Evolutionary conservation across 2,329 filamentous ascomycete genomes (phyloP).

Genomic region (Clarireedia hainanense): DNA sequence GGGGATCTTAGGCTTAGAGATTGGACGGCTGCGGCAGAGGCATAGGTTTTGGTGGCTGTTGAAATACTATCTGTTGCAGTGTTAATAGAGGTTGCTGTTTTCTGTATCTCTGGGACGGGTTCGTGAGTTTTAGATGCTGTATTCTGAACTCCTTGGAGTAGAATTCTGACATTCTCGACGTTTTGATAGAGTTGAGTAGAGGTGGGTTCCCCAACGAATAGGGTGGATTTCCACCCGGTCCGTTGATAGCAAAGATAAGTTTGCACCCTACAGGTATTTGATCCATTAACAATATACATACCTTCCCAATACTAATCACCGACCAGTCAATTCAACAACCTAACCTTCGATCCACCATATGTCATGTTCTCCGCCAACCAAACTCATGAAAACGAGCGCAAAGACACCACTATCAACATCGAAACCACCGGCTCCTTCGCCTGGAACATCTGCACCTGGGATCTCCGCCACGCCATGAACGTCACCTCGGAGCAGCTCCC

Average conservation of each 20-base stretch:
- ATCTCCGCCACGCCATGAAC: conserved; percentile 48
- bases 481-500: conserved; percentile 42
- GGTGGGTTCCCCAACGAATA: conserved; percentile 46
- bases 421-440: conserved; percentile 48
- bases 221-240: conserved; percentile 54
- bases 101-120: too few relatives aligned
- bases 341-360: conserved; percentile 55
- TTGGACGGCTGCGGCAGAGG: too few relatives aligned
- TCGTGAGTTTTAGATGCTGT: too few relatives aligned
- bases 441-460: conserved; percentile 53
- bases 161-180: too few relatives aligned
- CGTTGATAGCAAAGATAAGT: conserved; percentile 40
- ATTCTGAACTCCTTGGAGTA: too few relatives aligned
- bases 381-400: conserved; percentile 37
- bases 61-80: too few relatives aligned
- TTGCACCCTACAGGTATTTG: conserved; percentile 42
- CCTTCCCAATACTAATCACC: background rate
- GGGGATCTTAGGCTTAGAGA: too few relatives aligned
- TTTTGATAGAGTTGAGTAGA: too few relatives aligned
- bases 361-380: conserved; percentile 56
- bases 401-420: conserved; percentile 50
- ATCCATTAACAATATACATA: background rate
- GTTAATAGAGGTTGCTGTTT: too few relatives aligned
- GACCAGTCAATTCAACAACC: conserved; percentile 48
- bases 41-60: too few relatives aligned